Evolutionary conservation across 208 protist genomes (phyloP).

Genomic region (Leishmania major): DNA sequence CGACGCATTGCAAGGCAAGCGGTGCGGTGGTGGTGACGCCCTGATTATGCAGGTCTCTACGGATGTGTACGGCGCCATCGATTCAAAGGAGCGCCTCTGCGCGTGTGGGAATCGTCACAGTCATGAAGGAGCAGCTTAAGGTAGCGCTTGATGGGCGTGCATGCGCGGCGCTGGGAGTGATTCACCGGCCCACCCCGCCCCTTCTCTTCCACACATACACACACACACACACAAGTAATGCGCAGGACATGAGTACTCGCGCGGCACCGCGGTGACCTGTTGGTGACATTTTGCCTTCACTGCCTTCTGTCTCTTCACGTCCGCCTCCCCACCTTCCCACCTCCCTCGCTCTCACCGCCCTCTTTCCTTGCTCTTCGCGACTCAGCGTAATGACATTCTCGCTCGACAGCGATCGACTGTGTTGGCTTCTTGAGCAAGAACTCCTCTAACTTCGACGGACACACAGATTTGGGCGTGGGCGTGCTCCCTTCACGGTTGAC

Average conservation of each 20-base stretch:
- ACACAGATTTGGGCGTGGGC: neutral
- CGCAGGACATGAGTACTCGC: neutral
- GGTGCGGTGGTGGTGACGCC: neutral
- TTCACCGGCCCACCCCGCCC: too few species aligned
- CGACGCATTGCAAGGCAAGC: neutral
- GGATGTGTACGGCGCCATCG: neutral
- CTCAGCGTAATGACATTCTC: neutral
- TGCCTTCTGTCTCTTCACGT: neutral
- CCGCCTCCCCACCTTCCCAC: neutral
- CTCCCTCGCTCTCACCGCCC: neutral
- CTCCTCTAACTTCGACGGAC: neutral
- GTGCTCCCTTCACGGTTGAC: neutral
- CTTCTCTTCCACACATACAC: too few species aligned
- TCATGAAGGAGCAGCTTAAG: too few species aligned
- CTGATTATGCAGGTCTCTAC: neutral
- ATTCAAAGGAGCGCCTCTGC: neutral
- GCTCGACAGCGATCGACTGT: neutral
- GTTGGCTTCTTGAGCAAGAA: neutral
- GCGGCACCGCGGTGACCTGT: neutral
- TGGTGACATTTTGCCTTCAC: neutral
- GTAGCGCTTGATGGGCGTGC: neutral
- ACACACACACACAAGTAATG: neutral
- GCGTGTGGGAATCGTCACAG: neutral
- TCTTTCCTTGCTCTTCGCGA: neutral
- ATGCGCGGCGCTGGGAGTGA: neutral